These are phyloP conservation scores for Ensete ventricosum DNA, from an alignment of 176 grass and related monocot genomes.

Conservation along the genomic window DNA sequence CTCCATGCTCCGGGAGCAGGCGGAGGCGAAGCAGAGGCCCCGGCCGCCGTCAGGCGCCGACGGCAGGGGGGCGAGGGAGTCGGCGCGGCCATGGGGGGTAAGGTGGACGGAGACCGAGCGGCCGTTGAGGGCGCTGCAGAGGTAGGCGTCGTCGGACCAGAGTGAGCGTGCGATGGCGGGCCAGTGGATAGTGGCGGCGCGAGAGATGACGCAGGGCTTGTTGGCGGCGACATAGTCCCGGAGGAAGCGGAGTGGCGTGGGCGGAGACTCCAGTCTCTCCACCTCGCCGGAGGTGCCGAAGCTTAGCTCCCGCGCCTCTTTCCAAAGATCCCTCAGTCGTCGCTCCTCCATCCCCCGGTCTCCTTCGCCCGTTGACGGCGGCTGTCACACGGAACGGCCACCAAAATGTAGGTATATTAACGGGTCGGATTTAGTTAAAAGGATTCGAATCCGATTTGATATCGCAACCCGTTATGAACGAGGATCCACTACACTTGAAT, in stretches of 20 bases:
- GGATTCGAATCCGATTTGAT: background rate
- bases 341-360: slow-evolving; percentile 27
- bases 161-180: slow-evolving; percentile 45
- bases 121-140: slow-evolving; percentile 39
- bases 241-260: slow-evolving; percentile 60
- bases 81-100: slow-evolving; percentile 73
- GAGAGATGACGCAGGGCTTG: slow-evolving; percentile 65
- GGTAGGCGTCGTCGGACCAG: slow-evolving; percentile 63
- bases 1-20: slow-evolving; percentile 47
- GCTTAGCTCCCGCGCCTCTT: slow-evolving; percentile 67
- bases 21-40: slow-evolving; percentile 57
- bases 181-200: slow-evolving; percentile 64
- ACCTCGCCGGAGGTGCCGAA: slow-evolving; percentile 18
- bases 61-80: slow-evolving; percentile 48
- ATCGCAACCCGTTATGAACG: background rate
- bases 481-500: background rate
- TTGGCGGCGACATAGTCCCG: slow-evolving; percentile 62
- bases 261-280: slow-evolving; percentile 44
- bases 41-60: background rate
- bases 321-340: slow-evolving; percentile 50
- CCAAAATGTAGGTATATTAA: background rate
- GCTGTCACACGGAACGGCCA: background rate
- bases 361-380: background rate
- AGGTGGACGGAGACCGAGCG: slow-evolving; percentile 70
- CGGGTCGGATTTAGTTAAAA: background rate